Evolutionary conservation across 2,329 filamentous ascomycete genomes (phyloP).

Genomic region (Botrytis aclada): DNA sequence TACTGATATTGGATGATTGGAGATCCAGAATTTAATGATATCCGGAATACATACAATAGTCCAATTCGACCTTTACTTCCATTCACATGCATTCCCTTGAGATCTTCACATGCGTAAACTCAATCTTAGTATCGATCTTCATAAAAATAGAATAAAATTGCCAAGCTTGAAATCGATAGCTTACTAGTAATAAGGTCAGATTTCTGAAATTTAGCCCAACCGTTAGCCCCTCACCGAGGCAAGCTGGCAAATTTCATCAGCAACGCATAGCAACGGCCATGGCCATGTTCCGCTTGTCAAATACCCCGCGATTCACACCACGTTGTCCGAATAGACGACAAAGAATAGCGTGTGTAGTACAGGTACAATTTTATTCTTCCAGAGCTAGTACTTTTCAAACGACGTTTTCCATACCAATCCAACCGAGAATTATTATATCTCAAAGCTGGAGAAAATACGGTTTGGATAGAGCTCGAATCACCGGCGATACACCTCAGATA

Average conservation of each 20-base stretch:
- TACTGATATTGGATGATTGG: slow-evolving; percentile 1
- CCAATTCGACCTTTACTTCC: not conserved
- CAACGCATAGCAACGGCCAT: slow-evolving; percentile 8
- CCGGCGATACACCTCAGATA: not conserved
- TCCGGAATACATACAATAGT: not conserved
- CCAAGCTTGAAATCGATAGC: not conserved
- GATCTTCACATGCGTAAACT: not conserved
- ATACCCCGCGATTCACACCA: slow-evolving; percentile 13
- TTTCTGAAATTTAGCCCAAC: not conserved
- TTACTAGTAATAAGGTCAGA: not conserved
- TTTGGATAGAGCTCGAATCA: not conserved
- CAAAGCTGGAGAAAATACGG: not conserved
- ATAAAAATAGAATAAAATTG: not conserved
- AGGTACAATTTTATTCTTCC: not conserved
- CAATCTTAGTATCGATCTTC: not conserved
- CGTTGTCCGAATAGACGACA: not conserved
- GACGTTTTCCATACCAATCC: not conserved
- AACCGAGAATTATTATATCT: not conserved
- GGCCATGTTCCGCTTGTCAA: slow-evolving; percentile 10
- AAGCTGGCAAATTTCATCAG: not conserved
- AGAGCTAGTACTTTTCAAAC: not conserved
- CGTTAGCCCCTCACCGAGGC: not conserved
- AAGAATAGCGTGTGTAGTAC: not conserved
- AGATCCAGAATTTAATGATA: not conserved
- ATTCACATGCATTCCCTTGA: not conserved